These are phyloP conservation scores for Coemansia sp. DNA, from an alignment of 192 early-diverging fungal species.

Conservation along the genomic window DNA sequence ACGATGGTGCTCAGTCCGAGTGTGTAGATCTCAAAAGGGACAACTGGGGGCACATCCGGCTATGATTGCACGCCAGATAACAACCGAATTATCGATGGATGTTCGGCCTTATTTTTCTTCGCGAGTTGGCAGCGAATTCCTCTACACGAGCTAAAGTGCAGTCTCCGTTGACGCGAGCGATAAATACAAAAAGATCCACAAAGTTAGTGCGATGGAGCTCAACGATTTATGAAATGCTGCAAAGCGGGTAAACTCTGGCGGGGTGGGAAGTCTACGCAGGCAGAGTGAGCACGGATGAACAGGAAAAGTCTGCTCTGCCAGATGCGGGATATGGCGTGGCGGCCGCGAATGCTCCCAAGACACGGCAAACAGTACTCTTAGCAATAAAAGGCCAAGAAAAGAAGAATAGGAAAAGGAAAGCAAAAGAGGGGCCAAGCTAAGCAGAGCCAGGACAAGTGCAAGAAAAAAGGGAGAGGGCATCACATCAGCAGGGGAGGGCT, in stretches of 20 bases:
- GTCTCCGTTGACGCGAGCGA: neutral
- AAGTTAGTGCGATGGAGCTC: neutral
- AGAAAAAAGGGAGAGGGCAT: neutral
- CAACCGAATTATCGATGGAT: neutral
- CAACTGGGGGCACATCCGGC: constrained; percentile 16
- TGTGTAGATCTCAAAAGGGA: constrained; percentile 15
- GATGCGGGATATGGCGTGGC: neutral
- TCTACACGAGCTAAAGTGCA: neutral
- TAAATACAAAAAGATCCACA: neutral
- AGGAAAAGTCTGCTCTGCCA: neutral
- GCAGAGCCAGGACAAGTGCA: neutral
- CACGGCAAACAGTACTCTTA: neutral
- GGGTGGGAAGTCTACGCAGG: neutral
- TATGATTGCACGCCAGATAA: constrained; percentile 9
- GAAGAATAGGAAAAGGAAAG: constrained; percentile 4
- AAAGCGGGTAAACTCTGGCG: constrained; percentile 2
- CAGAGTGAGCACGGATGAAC: neutral
- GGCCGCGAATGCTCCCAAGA: neutral
- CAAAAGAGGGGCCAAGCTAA: neutral
- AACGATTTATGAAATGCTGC: constrained; percentile 6
- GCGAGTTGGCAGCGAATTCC: neutral
- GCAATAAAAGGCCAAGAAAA: constrained; percentile 6
- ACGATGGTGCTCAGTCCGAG: constrained; percentile 7
- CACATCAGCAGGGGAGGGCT: constrained; percentile 1
- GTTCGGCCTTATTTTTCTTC: neutral